Evolutionary conservation across 2,329 filamentous ascomycete genomes (phyloP), one percentile per base, ranked within the genome.

Genomic region (Penicillium sp.): DNA sequence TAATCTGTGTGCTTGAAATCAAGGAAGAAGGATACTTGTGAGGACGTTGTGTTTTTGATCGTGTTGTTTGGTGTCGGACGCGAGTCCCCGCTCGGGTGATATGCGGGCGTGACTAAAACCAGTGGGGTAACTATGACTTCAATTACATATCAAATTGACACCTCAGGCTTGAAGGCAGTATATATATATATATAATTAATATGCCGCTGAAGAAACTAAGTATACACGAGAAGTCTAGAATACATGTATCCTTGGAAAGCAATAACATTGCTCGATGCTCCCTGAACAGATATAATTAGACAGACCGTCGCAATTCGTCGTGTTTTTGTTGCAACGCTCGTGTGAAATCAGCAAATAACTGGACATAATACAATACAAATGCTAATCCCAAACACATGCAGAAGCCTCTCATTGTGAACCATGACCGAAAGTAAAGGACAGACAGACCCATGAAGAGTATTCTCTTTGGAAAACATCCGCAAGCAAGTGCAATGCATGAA

Each of bases 401-500:
- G 20, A 53, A 52, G 18, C 40, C 40, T 43, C 40, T 43, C 40
- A 20, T 43, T 43, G 40, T 23, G 23, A 43, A 12, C 40, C 18
- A 47, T 23, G 42, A 38, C 51, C 16, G 45, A 42, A 38, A 9
- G 23, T 42, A 20, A 35, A 46, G 47, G 51, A 47, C 40, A 47
- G 20, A n/a, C 16, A 23, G 18, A 43, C 40, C 40, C 3, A 20
- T 12, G 18, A 42, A 18, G n/a, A n/a, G 40, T 14, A 38, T 18
- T 42, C 45, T 28, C 50, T 26, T 28, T 21, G 20, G 40, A 26
- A 46, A 52, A 46, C 51, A 53, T 53, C 14, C 20, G 35, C 20
- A 53, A 53, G 28, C 42, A 53, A 42, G 38, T 47, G 26, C 26
- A 53, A 53, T 53, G 52, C 52, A 55, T 28, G 23, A 14, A 26